Evolutionary conservation across 352 stramenopile genomes (phyloP), one percentile per base, ranked within the genome.

Genomic region (Phytopythium vexans): DNA sequence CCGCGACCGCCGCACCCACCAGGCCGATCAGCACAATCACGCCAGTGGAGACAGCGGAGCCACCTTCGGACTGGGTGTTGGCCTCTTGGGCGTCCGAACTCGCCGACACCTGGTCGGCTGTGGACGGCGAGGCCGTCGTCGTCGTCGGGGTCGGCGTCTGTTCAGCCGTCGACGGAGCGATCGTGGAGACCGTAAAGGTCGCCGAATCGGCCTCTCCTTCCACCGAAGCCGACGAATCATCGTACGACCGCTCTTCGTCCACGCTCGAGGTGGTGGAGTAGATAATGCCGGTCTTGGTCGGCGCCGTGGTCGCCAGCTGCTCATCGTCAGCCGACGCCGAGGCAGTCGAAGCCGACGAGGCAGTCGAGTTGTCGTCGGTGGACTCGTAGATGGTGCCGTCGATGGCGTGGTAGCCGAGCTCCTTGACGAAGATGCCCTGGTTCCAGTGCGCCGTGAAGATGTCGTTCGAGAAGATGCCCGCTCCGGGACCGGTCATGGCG

Each of bases 391-490:
- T 54, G 4, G 58, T 70, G 11, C 68, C 64, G 31, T 72, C 72
- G 45, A 86, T 86, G 33, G 41, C 31, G 12, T 64, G 33, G 31
- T 60, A 67, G 5, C 70, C 64, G 41, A 73, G 54, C 36, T 82
- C 66, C 8, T 68, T 55, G 36, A 89, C 75, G 12, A 88, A 63
- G n/a, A 74, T 68, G 3, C 81, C 81, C 32, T 92, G 76, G 63
- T 92, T 86, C 75, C 77, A 92, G 8, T 81, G 66, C 8, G 42
- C 60, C 56, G 69, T 58, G 56, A 92, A 92, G 15, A 68, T 42
- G 3, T 85, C 56, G 41, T 80, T 53, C 47, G 79, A 88, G 56
- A 88, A 92, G 9, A 69, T 41, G 9, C 82, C 82, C 3, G 78
- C 78, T 0, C 44, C 62, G 3, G 78, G 77, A 8, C 78, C 82